Percentiles rank a stretch among this genome's conserved stretches.
phyloP scores from a whole-genome alignment of 2,329 filamentous ascomycete genomes.

The Sordariomycetes sp. region DNA sequence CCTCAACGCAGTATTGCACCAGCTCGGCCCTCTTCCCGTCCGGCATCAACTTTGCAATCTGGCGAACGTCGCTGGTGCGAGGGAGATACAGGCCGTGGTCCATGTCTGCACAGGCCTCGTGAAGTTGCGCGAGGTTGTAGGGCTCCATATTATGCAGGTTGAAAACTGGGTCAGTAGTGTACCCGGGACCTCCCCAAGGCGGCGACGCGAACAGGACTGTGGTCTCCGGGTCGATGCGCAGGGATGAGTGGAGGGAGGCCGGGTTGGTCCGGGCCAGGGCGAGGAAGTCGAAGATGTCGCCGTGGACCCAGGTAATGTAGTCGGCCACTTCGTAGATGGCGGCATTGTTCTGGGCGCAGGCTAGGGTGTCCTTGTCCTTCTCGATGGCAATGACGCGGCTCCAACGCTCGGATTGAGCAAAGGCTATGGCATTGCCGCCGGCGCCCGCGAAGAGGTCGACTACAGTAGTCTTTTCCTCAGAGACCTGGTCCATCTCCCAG shows the following conservation, averaged over 20 bases:
- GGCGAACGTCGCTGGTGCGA: constrained; percentile 70
- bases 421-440: constrained; percentile 91
- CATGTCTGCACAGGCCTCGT: constrained; percentile 47
- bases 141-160: constrained; percentile 80
- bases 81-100: constrained; percentile 72
- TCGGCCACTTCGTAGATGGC: constrained; percentile 69
- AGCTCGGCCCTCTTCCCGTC: constrained; percentile 53
- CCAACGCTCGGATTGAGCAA: constrained; percentile 73
- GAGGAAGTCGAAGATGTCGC: constrained; percentile 74
- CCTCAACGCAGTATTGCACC: constrained; percentile 84
- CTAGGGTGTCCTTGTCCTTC: constrained; percentile 66
- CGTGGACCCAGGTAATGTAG: constrained; percentile 73
- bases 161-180: constrained; percentile 57
- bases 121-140: constrained; percentile 59
- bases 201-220: constrained; percentile 47
- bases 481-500: constrained; percentile 50
- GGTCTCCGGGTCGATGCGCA: constrained; percentile 27
- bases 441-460: constrained; percentile 88
- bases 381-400: constrained; percentile 81
- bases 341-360: constrained; percentile 89
- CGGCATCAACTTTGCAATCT: constrained; percentile 53
- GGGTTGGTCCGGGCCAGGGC: constrained; percentile 26
- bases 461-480: constrained; percentile 50
- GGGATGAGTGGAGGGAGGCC: constrained; percentile 21
- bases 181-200: constrained; percentile 49